Evolutionary conservation across 805 yeast species (phyloP).

Genomic region (Kluyveromyces lactis): DNA sequence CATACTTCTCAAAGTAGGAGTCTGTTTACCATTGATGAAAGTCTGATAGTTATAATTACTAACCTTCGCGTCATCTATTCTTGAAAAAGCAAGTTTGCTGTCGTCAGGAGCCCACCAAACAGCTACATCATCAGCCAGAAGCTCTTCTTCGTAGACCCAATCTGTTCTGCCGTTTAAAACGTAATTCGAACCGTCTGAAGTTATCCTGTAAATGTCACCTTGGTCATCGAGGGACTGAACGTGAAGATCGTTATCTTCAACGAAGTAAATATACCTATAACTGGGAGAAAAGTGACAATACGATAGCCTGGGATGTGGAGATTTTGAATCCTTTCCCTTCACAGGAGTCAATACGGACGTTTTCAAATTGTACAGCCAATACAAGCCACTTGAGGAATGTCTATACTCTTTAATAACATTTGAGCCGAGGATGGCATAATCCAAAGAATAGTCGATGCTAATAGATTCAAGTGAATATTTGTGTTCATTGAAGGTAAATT

Average conservation of each 20-base stretch:
- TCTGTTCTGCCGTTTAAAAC: constrained; percentile 66
- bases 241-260: constrained; percentile 47
- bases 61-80: constrained; percentile 53
- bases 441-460: constrained; percentile 37
- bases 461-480: constrained; percentile 34
- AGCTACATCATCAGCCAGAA: constrained; percentile 46
- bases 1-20: constrained; percentile 39
- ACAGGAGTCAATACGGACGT: constrained; percentile 29
- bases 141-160: constrained; percentile 84
- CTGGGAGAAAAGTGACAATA: constrained; percentile 57
- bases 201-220: constrained; percentile 13
- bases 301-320: constrained; percentile 21
- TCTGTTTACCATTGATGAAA: constrained; percentile 33
- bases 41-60: constrained; percentile 43
- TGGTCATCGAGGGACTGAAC: constrained; percentile 31
- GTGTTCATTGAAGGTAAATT: constrained; percentile 36
- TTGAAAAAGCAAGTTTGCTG: constrained; percentile 43
- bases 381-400: constrained; percentile 55
- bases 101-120: constrained; percentile 73
- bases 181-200: constrained; percentile 42
- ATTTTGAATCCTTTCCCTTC: constrained; percentile 14
- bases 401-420: constrained; percentile 49
- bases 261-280: constrained; percentile 47
- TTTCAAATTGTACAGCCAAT: constrained; percentile 52
- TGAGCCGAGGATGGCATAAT: constrained; percentile 48